A percentile compares a stretch with the other conserved stretches of the same genome.
phyloP scores from a whole-genome alignment of 768 basidiomycete genomes.

The Chalciporus piperatus region DNA sequence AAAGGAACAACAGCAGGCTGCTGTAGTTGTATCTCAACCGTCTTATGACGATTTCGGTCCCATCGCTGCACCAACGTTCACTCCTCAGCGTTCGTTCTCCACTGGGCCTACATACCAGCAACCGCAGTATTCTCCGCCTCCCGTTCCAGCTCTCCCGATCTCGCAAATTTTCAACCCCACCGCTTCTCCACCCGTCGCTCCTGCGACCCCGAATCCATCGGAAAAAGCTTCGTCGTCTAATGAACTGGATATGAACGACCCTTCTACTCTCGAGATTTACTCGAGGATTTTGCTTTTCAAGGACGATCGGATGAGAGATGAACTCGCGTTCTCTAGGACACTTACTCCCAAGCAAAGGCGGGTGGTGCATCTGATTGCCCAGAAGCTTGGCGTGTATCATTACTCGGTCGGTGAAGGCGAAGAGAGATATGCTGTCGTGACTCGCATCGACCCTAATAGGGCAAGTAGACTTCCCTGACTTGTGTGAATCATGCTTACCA shows the following conservation, averaged over 20 bases:
- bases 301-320: constrained; percentile 95
- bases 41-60: constrained; percentile 77
- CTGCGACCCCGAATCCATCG: constrained; percentile 60
- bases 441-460: constrained; percentile 81
- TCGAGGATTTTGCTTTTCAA: constrained; percentile 96
- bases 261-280: constrained; percentile 94
- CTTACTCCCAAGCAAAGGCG: constrained; percentile 82
- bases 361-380: constrained; percentile 93
- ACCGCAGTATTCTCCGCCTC: constrained; percentile 67
- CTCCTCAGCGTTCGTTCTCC: constrained; percentile 74
- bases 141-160: constrained; percentile 37
- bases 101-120: constrained; percentile 56
- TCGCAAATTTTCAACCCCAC: constrained; percentile 42
- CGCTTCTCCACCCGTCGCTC: constrained; percentile 51
- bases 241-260: constrained; percentile 95
- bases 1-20: constrained; percentile 68
- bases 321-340: constrained; percentile 92
- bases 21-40: constrained; percentile 29
- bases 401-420: constrained; percentile 92
- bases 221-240: constrained; percentile 58
- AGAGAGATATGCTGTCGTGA: constrained; percentile 91
- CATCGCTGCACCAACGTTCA: constrained; percentile 52
- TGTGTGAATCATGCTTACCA: constrained; percentile 5
- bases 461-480: constrained; percentile 41
- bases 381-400: constrained; percentile 94